Evolutionary conservation across 495 filamentous ascomycete species (phyloP), one percentile per base, ranked within the genome.

Genomic region (Cercophora sp.): DNA sequence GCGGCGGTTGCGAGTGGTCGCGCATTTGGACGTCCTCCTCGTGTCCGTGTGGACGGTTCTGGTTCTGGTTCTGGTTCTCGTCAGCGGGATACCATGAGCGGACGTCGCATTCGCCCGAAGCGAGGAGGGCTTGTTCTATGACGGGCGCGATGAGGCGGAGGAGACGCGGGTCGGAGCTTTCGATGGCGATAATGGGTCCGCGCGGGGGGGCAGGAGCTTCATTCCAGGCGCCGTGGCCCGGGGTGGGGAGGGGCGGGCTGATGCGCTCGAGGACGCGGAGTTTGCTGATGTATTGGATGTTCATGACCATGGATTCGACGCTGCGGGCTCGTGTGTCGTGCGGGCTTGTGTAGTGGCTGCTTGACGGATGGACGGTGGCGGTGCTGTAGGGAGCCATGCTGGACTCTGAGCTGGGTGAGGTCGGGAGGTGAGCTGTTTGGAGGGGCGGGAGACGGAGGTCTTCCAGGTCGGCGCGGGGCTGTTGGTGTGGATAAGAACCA

Each of bases 111-210:
- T 83, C 82, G 5, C 72, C 68, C 55, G 79, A 78, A 39, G 74
- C 79, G 19, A 62, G 66, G 20, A 95, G 62, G 18, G 77, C 76
- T 8, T 76, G 74, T 35, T 82, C 78, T 3, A 96, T 79, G 55
- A 84, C 83, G 16, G 72, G 65, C 1, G 81, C 74, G 5, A 89
- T 75, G 5, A 71, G 64, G 36, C 73, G 71, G 9, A 87, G 70
- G 10, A 85, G 59, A 1, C 64, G 56, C 2, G 66, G 59, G 44
- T 87, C 78, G 19, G 85, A 70, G 11, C 91, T 89, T 63, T 98
- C 93, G 19, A 98, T 67, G 0, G 88, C 85, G 40, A 97, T 84
- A 22, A 96, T 78, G 1, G 88, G 79, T 0, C 94, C 91, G 34
- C 91, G 79, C 20, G 75, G 66, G 48, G 68, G 69, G 27, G 62